phyloP scores from a whole-genome alignment of 2,329 filamentous ascomycete genomes.

The Xylariaceae sp. region DNA sequence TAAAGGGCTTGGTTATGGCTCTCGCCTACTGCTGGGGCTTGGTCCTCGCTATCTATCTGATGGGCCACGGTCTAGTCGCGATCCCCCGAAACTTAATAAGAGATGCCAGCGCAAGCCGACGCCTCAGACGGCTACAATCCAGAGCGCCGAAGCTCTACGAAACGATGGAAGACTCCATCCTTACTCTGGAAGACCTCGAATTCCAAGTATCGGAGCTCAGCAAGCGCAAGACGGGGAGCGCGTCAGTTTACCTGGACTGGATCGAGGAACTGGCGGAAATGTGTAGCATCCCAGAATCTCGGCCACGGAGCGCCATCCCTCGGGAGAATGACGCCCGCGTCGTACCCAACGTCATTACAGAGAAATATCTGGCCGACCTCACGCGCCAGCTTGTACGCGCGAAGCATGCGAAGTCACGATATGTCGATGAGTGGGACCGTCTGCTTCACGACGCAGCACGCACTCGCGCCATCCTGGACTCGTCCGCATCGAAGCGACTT shows the following conservation, averaged over 20 bases:
- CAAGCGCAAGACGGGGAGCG: constrained; percentile 74
- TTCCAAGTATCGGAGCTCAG: constrained; percentile 74
- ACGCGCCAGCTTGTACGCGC: constrained; percentile 78
- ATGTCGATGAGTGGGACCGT: constrained; percentile 79
- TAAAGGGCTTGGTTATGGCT: constrained; percentile 88
- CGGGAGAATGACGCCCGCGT: constrained; percentile 42
- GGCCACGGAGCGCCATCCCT: constrained; percentile 40
- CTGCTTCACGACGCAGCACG: constrained; percentile 71
- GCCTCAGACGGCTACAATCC: constrained; percentile 70
- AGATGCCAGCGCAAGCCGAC: constrained; percentile 71
- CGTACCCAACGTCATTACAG: constrained; percentile 80
- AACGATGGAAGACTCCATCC: constrained; percentile 77
- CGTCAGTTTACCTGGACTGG: constrained; percentile 80
- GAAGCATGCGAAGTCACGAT: constrained; percentile 77
- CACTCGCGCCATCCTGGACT: constrained; percentile 79
- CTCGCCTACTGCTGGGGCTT: constrained; percentile 92
- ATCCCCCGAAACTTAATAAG: constrained; percentile 79
- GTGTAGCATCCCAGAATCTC: constrained; percentile 62
- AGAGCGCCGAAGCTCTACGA: constrained; percentile 82
- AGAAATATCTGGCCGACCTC: constrained; percentile 87
- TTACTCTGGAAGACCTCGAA: constrained; percentile 77
- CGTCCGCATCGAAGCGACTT: constrained; percentile 73
- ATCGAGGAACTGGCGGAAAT: constrained; percentile 89
- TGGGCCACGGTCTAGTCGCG: constrained; percentile 94
- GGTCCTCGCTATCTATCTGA: constrained; percentile 87